phyloP scores from a whole-genome alignment of 1,284 basidiomycete species.

The Trametes polyzona region DNA sequence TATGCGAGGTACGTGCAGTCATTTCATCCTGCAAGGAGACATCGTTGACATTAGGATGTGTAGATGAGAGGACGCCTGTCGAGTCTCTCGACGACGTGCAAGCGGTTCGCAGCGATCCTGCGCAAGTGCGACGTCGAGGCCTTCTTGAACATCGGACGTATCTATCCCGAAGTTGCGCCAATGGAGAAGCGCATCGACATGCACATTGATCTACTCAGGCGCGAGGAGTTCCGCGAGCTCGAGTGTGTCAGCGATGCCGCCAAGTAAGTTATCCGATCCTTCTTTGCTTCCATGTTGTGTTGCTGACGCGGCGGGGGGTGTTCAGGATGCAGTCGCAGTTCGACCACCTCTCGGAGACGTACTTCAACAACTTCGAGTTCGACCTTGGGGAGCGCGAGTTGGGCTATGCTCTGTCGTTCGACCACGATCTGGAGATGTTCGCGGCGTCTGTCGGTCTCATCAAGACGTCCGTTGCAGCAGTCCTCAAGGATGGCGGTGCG shows the following conservation, averaged over 20 bases:
- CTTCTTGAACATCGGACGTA: slow-evolving; percentile 83
- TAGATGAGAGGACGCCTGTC: slow-evolving; percentile 85
- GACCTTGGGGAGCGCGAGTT: slow-evolving; percentile 89
- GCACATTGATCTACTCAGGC: slow-evolving; percentile 82
- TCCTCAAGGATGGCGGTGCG: slow-evolving; percentile 79
- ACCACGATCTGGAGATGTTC: slow-evolving; percentile 91
- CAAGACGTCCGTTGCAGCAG: slow-evolving; percentile 78
- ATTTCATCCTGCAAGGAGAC: not conserved
- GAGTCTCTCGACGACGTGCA: slow-evolving; percentile 80
- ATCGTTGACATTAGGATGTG: not conserved
- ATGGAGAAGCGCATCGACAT: slow-evolving; percentile 92
- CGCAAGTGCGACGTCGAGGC: slow-evolving; percentile 78
- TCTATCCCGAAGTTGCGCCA: slow-evolving; percentile 83
- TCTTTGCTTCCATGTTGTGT: no score
- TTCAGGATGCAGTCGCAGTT: slow-evolving; percentile 90
- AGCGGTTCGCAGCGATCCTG: slow-evolving; percentile 84
- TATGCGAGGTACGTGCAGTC: slow-evolving; percentile 75
- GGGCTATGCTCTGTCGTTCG: slow-evolving; percentile 80
- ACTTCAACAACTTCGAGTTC: slow-evolving; percentile 80
- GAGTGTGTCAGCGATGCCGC: slow-evolving; percentile 90
- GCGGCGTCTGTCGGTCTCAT: slow-evolving; percentile 87
- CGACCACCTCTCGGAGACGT: slow-evolving; percentile 86
- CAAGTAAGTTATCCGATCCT: slow-evolving; percentile 57
- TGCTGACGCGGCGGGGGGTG: no score
- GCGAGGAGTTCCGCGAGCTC: slow-evolving; percentile 90